phyloP scores from a whole-genome alignment of 257 asterid species.

The Fraxinus anomala region DNA sequence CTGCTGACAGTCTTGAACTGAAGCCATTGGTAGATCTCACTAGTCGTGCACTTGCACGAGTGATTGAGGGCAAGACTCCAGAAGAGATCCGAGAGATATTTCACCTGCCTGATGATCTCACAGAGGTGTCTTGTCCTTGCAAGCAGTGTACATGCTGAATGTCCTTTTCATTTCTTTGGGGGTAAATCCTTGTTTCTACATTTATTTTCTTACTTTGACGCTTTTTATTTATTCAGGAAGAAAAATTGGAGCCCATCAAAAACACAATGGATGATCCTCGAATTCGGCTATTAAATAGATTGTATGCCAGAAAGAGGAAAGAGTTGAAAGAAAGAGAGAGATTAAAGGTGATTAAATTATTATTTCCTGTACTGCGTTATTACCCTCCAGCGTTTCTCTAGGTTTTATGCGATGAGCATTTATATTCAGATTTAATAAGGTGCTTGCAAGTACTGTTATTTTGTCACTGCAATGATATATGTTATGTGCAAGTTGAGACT shows the following conservation, averaged over 20 bases:
- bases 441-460: conserved; percentile 24
- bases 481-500: conserved; percentile 31
- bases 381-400: conserved; percentile 16
- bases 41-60: conserved; percentile 93
- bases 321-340: conserved; percentile 82
- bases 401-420: conserved; percentile 21
- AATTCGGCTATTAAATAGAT: conserved; percentile 82
- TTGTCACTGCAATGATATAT: conserved; percentile 9
- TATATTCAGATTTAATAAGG: conserved; percentile 28
- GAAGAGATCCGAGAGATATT: conserved; percentile 92
- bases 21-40: conserved; percentile 95
- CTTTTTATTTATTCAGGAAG: conserved; percentile 65
- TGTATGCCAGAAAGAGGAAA: conserved; percentile 91
- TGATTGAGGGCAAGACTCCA: conserved; percentile 88
- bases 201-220: conserved; percentile 24
- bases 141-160: conserved; percentile 59
- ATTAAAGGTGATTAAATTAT: conserved; percentile 59
- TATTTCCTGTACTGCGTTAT: conserved; percentile 16
- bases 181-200: conserved; percentile 12
- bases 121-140: conserved; percentile 88
- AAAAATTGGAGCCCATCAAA: conserved; percentile 91
- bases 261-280: conserved; percentile 93
- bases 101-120: conserved; percentile 94
- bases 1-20: conserved; percentile 92
- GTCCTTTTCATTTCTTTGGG: conserved; percentile 35